A percentile compares a stretch with the other conserved stretches of the same genome.
phyloP scores from a whole-genome alignment of 257 asterid species.

The Solanum dulcamara region DNA sequence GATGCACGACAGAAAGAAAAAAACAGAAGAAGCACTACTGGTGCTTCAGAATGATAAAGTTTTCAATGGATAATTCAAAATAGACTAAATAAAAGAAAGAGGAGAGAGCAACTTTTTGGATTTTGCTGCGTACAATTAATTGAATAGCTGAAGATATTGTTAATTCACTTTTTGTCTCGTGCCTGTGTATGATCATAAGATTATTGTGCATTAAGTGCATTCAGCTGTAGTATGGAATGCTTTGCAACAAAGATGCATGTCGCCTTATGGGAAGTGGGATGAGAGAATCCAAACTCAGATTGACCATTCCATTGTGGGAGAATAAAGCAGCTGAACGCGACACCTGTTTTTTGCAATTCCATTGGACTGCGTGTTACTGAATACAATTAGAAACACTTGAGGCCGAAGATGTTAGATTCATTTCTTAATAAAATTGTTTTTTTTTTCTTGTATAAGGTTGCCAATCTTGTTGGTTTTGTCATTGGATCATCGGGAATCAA shows the following conservation, averaged over 20 bases:
- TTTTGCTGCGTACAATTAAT: neutral
- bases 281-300: neutral
- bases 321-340: neutral
- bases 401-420: neutral
- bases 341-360: neutral
- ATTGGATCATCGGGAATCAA: slow-evolving; percentile 91
- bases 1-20: neutral
- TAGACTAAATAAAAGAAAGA: neutral
- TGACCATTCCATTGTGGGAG: neutral
- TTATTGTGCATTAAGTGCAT: neutral
- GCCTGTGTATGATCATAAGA: neutral
- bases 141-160: neutral
- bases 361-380: neutral
- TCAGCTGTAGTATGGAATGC: neutral
- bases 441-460: slow-evolving; percentile 48
- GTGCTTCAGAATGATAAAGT: neutral
- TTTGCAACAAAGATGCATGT: neutral
- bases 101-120: neutral
- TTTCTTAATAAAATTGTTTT: neutral
- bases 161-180: neutral
- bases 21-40: neutral
- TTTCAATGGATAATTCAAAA: neutral
- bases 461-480: slow-evolving; percentile 93
- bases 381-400: neutral
- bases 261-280: neutral